These are phyloP conservation scores for Acanthamoeba castellanii DNA, from an alignment of 208 protist genomes.

Conservation along the genomic window DNA sequence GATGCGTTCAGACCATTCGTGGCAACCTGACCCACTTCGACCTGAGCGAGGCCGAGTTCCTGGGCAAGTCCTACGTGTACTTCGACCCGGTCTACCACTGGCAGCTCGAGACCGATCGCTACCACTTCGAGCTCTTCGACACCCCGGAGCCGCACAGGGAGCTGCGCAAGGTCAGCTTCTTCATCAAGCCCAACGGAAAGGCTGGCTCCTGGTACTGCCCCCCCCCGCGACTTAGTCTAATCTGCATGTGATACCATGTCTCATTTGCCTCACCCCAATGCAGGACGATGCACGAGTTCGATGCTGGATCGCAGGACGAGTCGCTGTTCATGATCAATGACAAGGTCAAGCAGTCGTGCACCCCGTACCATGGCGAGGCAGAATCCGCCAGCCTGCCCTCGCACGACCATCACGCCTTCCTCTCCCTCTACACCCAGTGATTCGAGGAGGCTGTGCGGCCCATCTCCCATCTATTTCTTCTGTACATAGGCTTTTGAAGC, in stretches of 20 bases:
- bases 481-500: background rate
- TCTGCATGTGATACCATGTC: background rate
- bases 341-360: conserved; percentile 46
- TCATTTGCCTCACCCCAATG: background rate
- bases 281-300: conserved; percentile 69
- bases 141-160: background rate
- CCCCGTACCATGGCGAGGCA: background rate
- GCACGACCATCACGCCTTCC: conserved; percentile 10
- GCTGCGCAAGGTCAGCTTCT: conserved; percentile 33
- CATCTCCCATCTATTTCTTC: background rate
- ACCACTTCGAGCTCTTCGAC: conserved; percentile 61
- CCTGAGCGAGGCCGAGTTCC: conserved; percentile 41
- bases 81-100: conserved; percentile 70
- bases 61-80: conserved; percentile 42
- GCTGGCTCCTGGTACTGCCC: conserved; percentile 31
- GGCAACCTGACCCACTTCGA: conserved; percentile 66
- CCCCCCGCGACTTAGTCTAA: background rate
- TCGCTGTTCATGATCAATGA: conserved; percentile 57
- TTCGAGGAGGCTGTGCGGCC: background rate
- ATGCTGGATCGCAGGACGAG: background rate
- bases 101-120: conserved; percentile 48
- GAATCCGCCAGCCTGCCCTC: background rate
- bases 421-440: conserved; percentile 3
- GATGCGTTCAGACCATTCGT: background rate
- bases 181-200: conserved; percentile 74